Evolutionary conservation across 1,284 basidiomycete genomes (phyloP).

Genomic region (Coniophora puteana): DNA sequence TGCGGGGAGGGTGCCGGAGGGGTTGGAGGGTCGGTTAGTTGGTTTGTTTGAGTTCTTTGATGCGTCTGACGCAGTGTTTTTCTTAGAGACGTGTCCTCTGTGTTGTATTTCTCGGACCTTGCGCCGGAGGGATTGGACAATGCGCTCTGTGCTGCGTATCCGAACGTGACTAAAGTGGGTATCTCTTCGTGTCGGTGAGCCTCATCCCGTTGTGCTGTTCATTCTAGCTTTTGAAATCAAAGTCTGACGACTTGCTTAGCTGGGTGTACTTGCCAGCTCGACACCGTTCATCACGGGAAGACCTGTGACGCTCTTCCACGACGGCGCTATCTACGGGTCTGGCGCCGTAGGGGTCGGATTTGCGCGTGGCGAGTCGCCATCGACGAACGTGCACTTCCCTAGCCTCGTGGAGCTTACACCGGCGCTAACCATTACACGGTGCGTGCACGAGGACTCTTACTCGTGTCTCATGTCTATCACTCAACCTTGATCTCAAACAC

Average conservation of each 20-base stretch:
- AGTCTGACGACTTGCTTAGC: conserved; percentile 31
- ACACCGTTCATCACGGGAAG: conserved; percentile 86
- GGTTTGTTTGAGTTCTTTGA: not conserved
- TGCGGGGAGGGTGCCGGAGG: conserved; percentile 7
- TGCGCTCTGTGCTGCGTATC: conserved; percentile 42
- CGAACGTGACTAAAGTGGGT: conserved; percentile 49
- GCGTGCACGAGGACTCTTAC: conserved; percentile 21
- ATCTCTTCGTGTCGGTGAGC: not conserved
- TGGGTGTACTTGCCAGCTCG: conserved; percentile 72
- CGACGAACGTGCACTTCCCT: conserved; percentile 42
- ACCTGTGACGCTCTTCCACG: conserved; percentile 73
- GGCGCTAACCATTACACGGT: conserved; percentile 55
- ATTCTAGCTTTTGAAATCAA: conserved; percentile 6
- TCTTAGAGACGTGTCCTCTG: conserved; percentile 37
- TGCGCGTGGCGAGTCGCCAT: conserved; percentile 18
- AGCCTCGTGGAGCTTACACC: conserved; percentile 52
- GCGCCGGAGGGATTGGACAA: conserved; percentile 59
- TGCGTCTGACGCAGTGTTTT: conserved; percentile 24
- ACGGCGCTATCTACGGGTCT: conserved; percentile 49
- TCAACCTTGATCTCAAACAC: not conserved
- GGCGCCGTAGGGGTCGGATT: conserved; percentile 78
- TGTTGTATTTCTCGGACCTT: conserved; percentile 63
- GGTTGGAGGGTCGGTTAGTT: not conserved
- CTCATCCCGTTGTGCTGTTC: conserved; percentile 1
- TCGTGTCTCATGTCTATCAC: conserved; percentile 4